Evolutionary conservation across 176 grass and related monocot species (phyloP), one percentile per base, ranked within the genome.

Genomic region (Triticum timopheevii): DNA sequence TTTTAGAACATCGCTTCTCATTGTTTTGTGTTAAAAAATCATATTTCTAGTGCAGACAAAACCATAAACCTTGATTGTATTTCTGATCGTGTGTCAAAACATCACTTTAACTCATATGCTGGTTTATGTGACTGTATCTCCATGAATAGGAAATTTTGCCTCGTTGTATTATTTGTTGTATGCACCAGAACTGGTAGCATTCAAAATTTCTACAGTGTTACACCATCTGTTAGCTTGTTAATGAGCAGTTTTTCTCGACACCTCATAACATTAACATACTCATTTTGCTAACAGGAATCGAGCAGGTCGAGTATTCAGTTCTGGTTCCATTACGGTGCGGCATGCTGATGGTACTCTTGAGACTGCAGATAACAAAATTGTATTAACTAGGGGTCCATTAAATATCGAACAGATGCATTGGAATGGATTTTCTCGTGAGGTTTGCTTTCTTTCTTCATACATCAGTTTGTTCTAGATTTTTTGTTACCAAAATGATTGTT

Each of bases 371-470:
- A 13, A 31, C 3, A 76, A 52, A 52, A 52, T 52, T 5, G 12
- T 89, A 75, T 13, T 17, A n/a, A 75, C 54, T 10, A 10, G 9
- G 19, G 3, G 68, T 44, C 8, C 23, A 45, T 73, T 85, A 12
- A 80, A 85, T 22, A 20, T 25, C 23, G 0, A 19, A 8, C 25
- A 35, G 64, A 80, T 54, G 59, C 33, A 8, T 4, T 6, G 13
- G 13, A 89, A 80, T 75, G 87, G 87, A 81, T 89, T 89, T 80
- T 1, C 82, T 45, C 0, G 58, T 10, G 44, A 89, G 87, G 87
- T 85, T 56, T 64, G 62, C 7, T 52, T 54, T 13, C 23, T 70
- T 65, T 16, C 6, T 61, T 74, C 7, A 22, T 30, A 4, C 40
- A 39, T 79, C 56, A 20, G 73, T 49, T 28, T 62, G 13, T 34